These are phyloP conservation scores for Nephelium lappaceum DNA, from an alignment of 345 rosid species.

Conservation along the genomic window DNA sequence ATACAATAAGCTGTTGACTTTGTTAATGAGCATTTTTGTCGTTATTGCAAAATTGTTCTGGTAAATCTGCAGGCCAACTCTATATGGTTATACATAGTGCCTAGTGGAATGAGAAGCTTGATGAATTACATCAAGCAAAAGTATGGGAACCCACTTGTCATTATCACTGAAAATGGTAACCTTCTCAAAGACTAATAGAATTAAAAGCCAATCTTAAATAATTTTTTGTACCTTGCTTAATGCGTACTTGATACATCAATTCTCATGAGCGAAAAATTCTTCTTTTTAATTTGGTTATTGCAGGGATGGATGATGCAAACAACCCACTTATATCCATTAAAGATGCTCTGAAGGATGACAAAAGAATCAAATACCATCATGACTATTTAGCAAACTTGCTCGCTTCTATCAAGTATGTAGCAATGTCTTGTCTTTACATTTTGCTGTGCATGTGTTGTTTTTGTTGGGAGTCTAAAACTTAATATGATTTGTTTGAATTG, in stretches of 20 bases:
- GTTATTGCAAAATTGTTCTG: neutral
- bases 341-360: slow-evolving; percentile 72
- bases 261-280: neutral
- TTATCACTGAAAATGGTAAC: slow-evolving; percentile 70
- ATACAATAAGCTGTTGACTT: neutral
- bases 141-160: slow-evolving; percentile 60
- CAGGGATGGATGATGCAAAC: slow-evolving; percentile 95
- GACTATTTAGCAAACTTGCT: slow-evolving; percentile 82
- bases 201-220: neutral
- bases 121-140: slow-evolving; percentile 71
- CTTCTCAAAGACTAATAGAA: neutral
- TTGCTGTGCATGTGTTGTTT: neutral
- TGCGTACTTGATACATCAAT: too few species aligned
- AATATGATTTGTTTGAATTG: slow-evolving; percentile 8
- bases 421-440: neutral
- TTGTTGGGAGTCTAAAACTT: neutral
- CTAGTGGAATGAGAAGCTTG: slow-evolving; percentile 60
- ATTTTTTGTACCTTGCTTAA: neutral
- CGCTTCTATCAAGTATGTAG: slow-evolving; percentile 67
- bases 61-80: slow-evolving; percentile 55
- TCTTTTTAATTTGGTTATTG: neutral
- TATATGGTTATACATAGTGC: slow-evolving; percentile 73
- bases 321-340: slow-evolving; percentile 41
- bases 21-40: neutral
- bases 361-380: slow-evolving; percentile 78